Base-by-base conservation (phyloP, 257 asterid species). In the Solanum pennellii region DNA sequence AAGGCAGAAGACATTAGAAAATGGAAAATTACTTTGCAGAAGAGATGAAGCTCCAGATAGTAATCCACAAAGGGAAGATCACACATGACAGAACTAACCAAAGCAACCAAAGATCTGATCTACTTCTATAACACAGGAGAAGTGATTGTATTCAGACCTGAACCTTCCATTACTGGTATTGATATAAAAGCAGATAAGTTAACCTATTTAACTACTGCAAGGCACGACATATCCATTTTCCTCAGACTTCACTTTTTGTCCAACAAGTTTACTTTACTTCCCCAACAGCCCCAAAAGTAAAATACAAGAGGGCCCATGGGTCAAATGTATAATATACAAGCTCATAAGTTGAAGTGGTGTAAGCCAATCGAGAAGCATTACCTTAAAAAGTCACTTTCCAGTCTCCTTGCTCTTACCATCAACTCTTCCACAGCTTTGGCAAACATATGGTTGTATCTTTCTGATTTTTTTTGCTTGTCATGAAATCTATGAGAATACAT, bases 301-400 rank as follows among this genome's bases (percentile, higher is more conserved):
- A 47, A 45, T 69, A 31, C 52, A 33, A 72, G 59, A 75, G 77
- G 18, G 44, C 82, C 41, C 8, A 15, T 79, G 41, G 79, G 86
- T 45, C 83, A 33, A 65, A 25, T 60, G 39, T 12, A n/a, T 42
- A 41, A 71, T 39, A 31, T 52, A 85, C 69, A 87, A 21, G 87
- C 35, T 69, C 52, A 35, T 85, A 85, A 20, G 29, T 85, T 68
- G 31, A 11, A 68, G 39, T 66, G 71, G 73, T 45, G 25, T n/a
- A 82, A 49, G 47, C 69, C 85, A 52, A 82, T n/a, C 85, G 20
- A 49, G 45, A 82, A 82, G 72, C 41, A 42, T 71, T 86, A 93
- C 99, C 98, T 93, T 35, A 89, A 88, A 39, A 95, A 84, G 56
- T 89, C 92, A 88, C 82, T 91, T 88, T 93, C 96, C 84, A 94